phyloP scores from a whole-genome alignment of 345 rosid species.

The Euphorbia tirucalli region DNA sequence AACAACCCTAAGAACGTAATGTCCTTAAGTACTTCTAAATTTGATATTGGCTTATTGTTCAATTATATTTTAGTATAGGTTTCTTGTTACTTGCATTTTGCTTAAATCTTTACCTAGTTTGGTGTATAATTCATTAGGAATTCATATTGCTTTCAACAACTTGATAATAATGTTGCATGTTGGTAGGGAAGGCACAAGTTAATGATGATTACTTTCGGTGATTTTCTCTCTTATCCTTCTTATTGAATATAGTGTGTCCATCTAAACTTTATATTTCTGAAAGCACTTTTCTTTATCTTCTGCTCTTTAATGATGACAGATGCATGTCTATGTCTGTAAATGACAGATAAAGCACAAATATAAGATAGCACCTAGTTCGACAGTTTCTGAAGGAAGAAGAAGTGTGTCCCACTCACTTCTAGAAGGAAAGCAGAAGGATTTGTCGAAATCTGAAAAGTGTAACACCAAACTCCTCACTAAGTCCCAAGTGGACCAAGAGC shows the following conservation, averaged over 20 bases:
- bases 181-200: not conserved
- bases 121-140: not conserved
- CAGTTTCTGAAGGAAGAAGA: constrained; percentile 44
- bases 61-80: not conserved
- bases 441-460: constrained; percentile 44
- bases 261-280: not conserved
- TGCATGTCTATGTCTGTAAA: constrained; percentile 4
- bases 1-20: not conserved
- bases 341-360: constrained; percentile 83
- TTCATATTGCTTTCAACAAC: not conserved
- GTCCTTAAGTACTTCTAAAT: not conserved
- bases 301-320: not conserved
- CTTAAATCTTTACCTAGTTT: not conserved
- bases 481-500: constrained; percentile 55
- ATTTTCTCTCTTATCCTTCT: not conserved
- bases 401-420: constrained; percentile 36
- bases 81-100: not conserved
- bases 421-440: constrained; percentile 58
- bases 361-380: constrained; percentile 44
- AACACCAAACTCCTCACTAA: constrained; percentile 43
- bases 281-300: not conserved
- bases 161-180: not conserved
- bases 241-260: not conserved
- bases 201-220: not conserved
- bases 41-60: not conserved